These are phyloP conservation scores for Cutaneotrichosporon mucoides DNA, from an alignment of 1,284 basidiomycete species.

Conservation along the genomic window DNA sequence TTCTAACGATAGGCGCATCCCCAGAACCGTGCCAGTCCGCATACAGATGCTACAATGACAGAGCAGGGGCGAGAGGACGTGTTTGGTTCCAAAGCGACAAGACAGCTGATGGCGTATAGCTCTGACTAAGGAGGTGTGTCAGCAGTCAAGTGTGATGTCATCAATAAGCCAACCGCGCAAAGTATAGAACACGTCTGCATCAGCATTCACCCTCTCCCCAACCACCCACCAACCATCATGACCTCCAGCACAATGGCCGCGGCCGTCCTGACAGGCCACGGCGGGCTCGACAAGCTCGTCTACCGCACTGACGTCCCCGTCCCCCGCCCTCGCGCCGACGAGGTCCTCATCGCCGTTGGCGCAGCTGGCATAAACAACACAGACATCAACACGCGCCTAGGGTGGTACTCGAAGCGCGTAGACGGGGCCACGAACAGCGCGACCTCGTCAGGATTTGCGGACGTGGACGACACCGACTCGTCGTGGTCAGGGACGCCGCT, in stretches of 20 bases:
- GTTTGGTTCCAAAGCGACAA: too few relatives aligned
- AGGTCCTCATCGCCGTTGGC: slow-evolving; percentile 5
- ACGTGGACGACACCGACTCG: not conserved
- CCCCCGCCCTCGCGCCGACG: not conserved
- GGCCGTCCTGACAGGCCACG: not conserved
- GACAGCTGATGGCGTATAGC: too few relatives aligned
- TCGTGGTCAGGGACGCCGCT: slow-evolving; percentile 7
- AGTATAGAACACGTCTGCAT: too few relatives aligned
- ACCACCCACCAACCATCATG: not conserved
- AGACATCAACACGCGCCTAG: slow-evolving; percentile 12
- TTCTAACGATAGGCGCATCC: too few relatives aligned
- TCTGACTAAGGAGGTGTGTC: too few relatives aligned
- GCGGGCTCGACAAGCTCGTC: slow-evolving; percentile 4
- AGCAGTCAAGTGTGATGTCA: too few relatives aligned
- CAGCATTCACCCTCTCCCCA: too few relatives aligned
- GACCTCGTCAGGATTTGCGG: not conserved
- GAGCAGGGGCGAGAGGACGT: too few relatives aligned
- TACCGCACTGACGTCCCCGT: slow-evolving; percentile 7
- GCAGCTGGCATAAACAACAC: slow-evolving; percentile 10
- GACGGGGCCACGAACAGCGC: not conserved
- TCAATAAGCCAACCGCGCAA: too few relatives aligned
- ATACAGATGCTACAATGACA: too few relatives aligned
- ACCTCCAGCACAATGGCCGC: not conserved
- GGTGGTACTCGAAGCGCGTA: slow-evolving; percentile 8
- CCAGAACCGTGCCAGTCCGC: too few relatives aligned